A percentile compares a stretch with the other conserved stretches of the same genome.
phyloP scores from a whole-genome alignment of 2,329 filamentous ascomycete genomes.

The Fusarium fracticaudum region DNA sequence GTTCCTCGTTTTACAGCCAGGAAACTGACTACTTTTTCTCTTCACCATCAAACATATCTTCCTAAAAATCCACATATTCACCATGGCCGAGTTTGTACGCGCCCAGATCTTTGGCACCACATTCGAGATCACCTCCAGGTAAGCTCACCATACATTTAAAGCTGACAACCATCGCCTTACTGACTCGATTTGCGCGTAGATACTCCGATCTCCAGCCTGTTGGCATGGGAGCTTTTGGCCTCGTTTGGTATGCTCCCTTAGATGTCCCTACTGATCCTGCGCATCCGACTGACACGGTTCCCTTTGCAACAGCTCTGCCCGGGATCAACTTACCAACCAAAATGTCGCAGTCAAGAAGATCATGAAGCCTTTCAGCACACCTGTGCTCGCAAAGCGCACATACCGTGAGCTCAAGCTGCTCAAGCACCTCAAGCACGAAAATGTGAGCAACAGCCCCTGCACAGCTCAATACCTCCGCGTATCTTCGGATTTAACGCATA shows the following conservation, averaged over 20 bases:
- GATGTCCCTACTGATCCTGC: slow-evolving; percentile 9
- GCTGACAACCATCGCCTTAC: background rate
- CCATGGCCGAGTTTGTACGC: slow-evolving; percentile 98
- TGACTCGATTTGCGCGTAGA: slow-evolving; percentile 57
- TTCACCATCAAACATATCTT: slow-evolving; percentile 8
- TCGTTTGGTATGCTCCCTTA: slow-evolving; percentile 80
- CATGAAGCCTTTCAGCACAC: slow-evolving; percentile 99
- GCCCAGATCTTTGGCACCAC: slow-evolving; percentile 99
- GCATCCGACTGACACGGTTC: slow-evolving; percentile 6
- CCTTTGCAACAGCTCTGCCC: slow-evolving; percentile 76
- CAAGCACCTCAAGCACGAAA: slow-evolving; percentile 97
- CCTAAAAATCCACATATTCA: slow-evolving; percentile 49
- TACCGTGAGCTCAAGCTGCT: slow-evolving; percentile 97
- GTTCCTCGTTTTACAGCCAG: slow-evolving; percentile 25
- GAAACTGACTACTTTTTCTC: slow-evolving; percentile 21
- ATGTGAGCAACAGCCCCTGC: slow-evolving; percentile 64
- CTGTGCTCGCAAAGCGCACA: slow-evolving; percentile 95
- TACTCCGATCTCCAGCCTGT: slow-evolving; percentile 98
- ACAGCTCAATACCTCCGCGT: background rate
- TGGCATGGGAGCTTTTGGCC: slow-evolving; percentile 98
- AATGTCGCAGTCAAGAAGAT: slow-evolving; percentile 99
- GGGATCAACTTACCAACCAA: slow-evolving; percentile 96
- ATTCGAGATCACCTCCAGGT: slow-evolving; percentile 99
- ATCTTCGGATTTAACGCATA: background rate
- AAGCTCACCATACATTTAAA: slow-evolving; percentile 40